These are phyloP conservation scores for Hippophae rhamnoides DNA, from an alignment of 306 rosid species.

Conservation along the genomic window DNA sequence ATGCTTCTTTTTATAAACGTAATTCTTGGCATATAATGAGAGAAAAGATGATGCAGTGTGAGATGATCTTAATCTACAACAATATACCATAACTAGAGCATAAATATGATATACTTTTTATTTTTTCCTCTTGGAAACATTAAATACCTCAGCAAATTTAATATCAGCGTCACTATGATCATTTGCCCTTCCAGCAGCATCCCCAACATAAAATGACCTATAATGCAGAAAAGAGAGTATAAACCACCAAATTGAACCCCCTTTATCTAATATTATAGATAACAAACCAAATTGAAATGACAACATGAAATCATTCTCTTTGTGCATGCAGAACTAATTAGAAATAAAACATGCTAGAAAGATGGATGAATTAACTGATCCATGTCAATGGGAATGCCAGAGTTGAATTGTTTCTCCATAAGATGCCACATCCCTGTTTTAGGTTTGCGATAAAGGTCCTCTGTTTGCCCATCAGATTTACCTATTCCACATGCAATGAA, in stretches of 20 bases:
- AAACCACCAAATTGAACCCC: background rate
- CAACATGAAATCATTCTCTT: background rate
- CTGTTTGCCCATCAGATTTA: slow-evolving; percentile 29
- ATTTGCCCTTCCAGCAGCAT: slow-evolving; percentile 77
- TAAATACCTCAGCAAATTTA: slow-evolving; percentile 68
- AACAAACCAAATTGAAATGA: slow-evolving; percentile 8
- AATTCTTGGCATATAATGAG: too few species aligned
- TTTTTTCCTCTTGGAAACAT: background rate
- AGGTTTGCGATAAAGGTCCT: slow-evolving; percentile 80
- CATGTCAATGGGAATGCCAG: slow-evolving; percentile 63
- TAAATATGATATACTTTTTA: background rate
- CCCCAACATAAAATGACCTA: slow-evolving; percentile 91
- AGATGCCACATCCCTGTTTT: slow-evolving; percentile 85
- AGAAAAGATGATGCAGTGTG: too few species aligned
- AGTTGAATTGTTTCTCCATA: slow-evolving; percentile 76
- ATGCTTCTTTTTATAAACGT: too few species aligned
- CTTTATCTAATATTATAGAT: slow-evolving; percentile 1
- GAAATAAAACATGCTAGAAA: slow-evolving; percentile 1
- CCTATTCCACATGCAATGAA: slow-evolving; percentile 75
- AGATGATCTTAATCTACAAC: too few species aligned
- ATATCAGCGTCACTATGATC: slow-evolving; percentile 94
- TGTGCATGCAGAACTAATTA: background rate
- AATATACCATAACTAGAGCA: background rate
- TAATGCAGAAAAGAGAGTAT: slow-evolving; percentile 20
- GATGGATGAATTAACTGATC: slow-evolving; percentile 50